Evolutionary conservation across 1,284 basidiomycete species (phyloP), one percentile per base, ranked within the genome.

Genomic region (Tilletia walkeri): DNA sequence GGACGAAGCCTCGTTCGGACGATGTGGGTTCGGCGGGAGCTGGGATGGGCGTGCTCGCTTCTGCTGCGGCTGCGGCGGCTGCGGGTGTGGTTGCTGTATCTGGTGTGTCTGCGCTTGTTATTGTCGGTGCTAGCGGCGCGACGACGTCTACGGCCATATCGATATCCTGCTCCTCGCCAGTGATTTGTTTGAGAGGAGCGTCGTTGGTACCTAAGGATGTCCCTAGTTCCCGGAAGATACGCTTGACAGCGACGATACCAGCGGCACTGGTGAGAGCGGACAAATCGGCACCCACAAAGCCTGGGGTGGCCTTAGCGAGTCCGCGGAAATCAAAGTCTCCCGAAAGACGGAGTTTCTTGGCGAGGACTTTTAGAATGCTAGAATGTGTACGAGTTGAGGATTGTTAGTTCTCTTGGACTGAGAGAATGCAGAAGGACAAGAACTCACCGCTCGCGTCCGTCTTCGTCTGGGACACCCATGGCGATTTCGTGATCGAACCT

Each of bases 401-500:
- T 30, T 30, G 24, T 30, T 30, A 30, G 24, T 30, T 1, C 24
- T 30, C 2, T 30, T 30, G 2, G 24, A 30, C 24, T 30, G 24
- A 30, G 4, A 67, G 7, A 24, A 48, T 20, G 41, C 3, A 3
- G 50, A 53, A 53, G 7, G 50, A 10, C 41, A 24, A 63, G 53
- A 39, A 85, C 90, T 79, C 72, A 95, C 93, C 95, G 92, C 79
- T 92, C 91, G 34, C 82, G 72, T 6, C 80, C 82, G 7, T 76
- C 89, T 76, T 97, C 92, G 77, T 95, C 93, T 1, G 95, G 95
- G 3, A 98, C 95, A 34, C 93, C 92, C 91, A 98, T 94, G 68
- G 92, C 91, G 70, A 99, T 98, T 84, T 99, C 95, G 78, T 96
- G 93, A 82, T 98, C 95, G 78, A 99, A 99, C 53, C 95, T 86